Base-by-base conservation (phyloP, 208 protist genomes). In the Trypanosomatidae sp. region DNA sequence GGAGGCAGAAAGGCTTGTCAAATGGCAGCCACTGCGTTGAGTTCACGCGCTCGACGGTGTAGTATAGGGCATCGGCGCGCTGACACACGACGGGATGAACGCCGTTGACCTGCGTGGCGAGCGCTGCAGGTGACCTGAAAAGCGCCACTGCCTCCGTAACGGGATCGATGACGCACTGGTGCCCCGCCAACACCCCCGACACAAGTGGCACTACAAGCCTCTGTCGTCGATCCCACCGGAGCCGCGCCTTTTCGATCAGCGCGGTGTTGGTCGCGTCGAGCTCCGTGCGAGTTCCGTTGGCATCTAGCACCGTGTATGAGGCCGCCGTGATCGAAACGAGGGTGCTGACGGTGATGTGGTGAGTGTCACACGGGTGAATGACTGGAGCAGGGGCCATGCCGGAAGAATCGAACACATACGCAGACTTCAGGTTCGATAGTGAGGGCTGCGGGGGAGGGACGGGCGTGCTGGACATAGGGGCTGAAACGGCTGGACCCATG, bases 11-110 rank as follows among this genome's bases (percentile, higher is more conserved):
- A 0, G 90, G 75, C 41, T 74, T 30, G 36, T 59, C 79, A 19
- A 82, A 88, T 47, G 66, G 66, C 62, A 80, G 67, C 89, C 91
- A 96, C 68, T 93, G 86, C 41, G 77, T 71, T 17, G 81, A 78
- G 58, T 75, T 82, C 47, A 73, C 76, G 44, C 84, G 83, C 71
- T 94, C 89, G 41, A 92, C 70, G 7, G 77, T 89, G 79, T 89
- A 94, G 19, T 82, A 78, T 33, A 85, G 44, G 15, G 64, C 65
- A 64, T 81, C 69, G 8, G 66, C 79, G 7, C 52, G 71, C 50
- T 64, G 81, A 49, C 81, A 72, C 36, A 84, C 79, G 36, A 80
- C 33, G 17, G 71, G 52, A 55, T 77, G 62, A 28, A 44, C 50
- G 3, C 30, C 36, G 59, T 46, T n/a, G 22, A 41, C 44, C 5